Evolutionary conservation across 2,329 filamentous ascomycete species (phyloP).

Genomic region (Claviceps africana): DNA sequence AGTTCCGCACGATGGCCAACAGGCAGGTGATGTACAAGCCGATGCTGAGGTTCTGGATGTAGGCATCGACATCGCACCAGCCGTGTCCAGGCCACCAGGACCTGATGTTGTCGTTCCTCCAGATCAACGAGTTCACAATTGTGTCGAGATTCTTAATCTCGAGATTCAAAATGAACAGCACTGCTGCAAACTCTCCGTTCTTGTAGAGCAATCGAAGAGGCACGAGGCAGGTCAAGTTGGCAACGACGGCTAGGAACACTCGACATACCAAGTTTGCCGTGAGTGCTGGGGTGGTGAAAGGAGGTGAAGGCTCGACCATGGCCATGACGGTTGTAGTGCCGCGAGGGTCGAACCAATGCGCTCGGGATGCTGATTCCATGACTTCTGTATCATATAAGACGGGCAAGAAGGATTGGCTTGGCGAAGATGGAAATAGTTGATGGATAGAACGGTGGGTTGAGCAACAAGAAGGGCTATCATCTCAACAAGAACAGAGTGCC

Average conservation of each 20-base stretch:
- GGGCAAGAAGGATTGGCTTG: neutral
- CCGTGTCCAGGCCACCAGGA: conserved; percentile 38
- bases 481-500: neutral
- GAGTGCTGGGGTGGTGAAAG: conserved; percentile 17
- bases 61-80: conserved; percentile 39
- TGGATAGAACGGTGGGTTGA: neutral
- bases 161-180: conserved; percentile 32
- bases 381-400: neutral
- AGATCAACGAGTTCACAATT: conserved; percentile 36
- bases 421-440: neutral
- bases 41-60: conserved; percentile 31
- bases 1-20: conserved; percentile 40
- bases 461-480: neutral
- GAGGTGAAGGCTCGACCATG: conserved; percentile 2
- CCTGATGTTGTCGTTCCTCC: conserved; percentile 35
- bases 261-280: conserved; percentile 34
- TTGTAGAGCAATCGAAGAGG: conserved; percentile 36
- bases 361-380: neutral
- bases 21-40: conserved; percentile 36
- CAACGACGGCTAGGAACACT: conserved; percentile 31
- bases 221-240: conserved; percentile 33
- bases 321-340: conserved; percentile 1
- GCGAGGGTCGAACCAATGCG: neutral
- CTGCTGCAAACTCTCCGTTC: conserved; percentile 40
- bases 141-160: conserved; percentile 33